Base-by-base conservation (phyloP, 2,329 filamentous ascomycete genomes). In the Curvularia lunata region DNA sequence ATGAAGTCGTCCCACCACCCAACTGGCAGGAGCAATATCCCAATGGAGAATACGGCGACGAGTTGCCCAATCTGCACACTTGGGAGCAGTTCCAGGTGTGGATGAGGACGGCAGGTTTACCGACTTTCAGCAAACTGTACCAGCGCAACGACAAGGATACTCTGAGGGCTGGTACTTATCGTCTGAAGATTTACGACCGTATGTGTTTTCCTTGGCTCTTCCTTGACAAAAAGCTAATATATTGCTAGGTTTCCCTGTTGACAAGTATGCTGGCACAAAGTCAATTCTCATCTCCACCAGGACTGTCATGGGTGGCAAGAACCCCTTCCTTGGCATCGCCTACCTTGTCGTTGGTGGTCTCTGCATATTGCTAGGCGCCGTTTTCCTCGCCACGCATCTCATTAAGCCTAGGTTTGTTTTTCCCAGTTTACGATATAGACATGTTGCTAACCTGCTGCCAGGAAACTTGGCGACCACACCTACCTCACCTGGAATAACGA, bases 381-480 rank as follows among this genome's bases (percentile, higher is more conserved):
- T 98, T 53, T 99, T 99, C 79, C 93, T 94, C 32, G 84, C 92
- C 60, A 93, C 92, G 0, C 93, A 98, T 79, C 83, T 98, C 63
- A 88, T 99, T 78, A 93, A 91, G 75, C 95, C 95, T 61, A 89
- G 91, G 91, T 92, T 81, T 72, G 86, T 34, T 21, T 25, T n/a
- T n/a, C 37, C 25, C 16, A 8, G 16, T 19, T n/a, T 38, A 23
- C 34, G 23, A 32, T 34, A 18, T 34, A 40, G 34, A 42, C 21
- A 30, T 9, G 46, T 55, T 48, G 61, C 62, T 72, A 34, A 70
- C 52, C 52, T 47, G 21, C 46, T 63, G 49, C 23, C 66, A 94
- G 95, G 72, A 99, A 98, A 90, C 86, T 99, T 41, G 95, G 95
- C 61, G 95, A 99, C 77, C 95, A 98, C 78, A 97, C 92, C 8